phyloP scores from a whole-genome alignment of 208 protist species.

The Endotrypanum monterogeii region DNA sequence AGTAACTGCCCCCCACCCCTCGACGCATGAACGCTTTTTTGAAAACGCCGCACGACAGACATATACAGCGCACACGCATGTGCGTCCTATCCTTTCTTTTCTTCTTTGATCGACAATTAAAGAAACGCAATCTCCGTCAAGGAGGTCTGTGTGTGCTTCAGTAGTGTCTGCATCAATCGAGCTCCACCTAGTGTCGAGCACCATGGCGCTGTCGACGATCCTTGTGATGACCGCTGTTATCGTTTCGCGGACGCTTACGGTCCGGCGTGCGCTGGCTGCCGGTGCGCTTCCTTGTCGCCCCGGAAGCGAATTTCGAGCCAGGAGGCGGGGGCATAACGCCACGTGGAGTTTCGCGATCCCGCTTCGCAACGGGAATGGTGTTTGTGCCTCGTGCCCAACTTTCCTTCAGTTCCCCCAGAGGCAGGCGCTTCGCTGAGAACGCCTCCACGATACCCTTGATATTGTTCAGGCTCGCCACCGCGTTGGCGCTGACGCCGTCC shows the following conservation, averaged over 20 bases:
- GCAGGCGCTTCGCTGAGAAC: conserved; percentile 68
- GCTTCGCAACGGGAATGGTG: conserved; percentile 55
- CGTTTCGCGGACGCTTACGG: conserved; percentile 23
- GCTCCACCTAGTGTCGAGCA: neutral
- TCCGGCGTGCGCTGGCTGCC: conserved; percentile 16
- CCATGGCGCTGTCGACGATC: conserved; percentile 6
- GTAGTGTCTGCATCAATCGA: too few species aligned
- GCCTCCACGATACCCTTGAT: conserved; percentile 56
- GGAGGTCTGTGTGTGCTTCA: too few species aligned
- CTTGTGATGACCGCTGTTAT: conserved; percentile 1
- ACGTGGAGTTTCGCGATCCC: conserved; percentile 29
- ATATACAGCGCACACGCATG: too few species aligned
- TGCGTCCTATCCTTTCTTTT: too few species aligned
- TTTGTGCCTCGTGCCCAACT: conserved; percentile 62
- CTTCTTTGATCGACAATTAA: too few species aligned
- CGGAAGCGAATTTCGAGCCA: conserved; percentile 21
- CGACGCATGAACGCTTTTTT: too few species aligned
- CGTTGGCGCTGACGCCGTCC: conserved; percentile 48
- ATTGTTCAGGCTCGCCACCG: conserved; percentile 59
- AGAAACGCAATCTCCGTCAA: too few species aligned
- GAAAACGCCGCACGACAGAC: too few species aligned
- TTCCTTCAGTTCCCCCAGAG: conserved; percentile 60
- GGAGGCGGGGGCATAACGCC: conserved; percentile 26
- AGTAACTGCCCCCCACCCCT: too few species aligned
- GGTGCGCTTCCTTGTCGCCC: conserved; percentile 22